These are phyloP conservation scores for Lobulomyces angularis DNA, from an alignment of 192 early-diverging fungal genomes.

Conservation along the genomic window DNA sequence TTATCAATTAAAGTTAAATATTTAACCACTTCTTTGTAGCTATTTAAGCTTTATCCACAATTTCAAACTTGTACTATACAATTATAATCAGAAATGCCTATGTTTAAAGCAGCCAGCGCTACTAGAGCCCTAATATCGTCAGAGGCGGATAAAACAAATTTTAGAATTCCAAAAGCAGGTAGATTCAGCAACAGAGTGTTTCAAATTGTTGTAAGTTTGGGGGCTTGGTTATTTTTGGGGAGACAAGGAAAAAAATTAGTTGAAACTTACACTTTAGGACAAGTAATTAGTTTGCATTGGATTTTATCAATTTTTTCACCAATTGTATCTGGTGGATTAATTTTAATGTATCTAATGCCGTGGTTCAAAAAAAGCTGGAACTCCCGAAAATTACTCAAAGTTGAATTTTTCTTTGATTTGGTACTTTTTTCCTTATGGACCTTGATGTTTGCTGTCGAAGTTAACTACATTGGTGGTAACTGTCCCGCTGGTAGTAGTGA, in stretches of 20 bases:
- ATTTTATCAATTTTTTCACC: neutral
- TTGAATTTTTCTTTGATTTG: slow-evolving; percentile 21
- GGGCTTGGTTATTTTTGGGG: slow-evolving; percentile 20
- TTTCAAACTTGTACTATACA: too few species aligned
- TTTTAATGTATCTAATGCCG: neutral
- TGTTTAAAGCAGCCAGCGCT: too few species aligned
- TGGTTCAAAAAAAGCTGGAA: neutral
- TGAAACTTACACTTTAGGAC: neutral
- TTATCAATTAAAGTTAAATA: too few species aligned
- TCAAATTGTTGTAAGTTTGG: slow-evolving; percentile 16
- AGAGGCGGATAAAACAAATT: slow-evolving; percentile 15
- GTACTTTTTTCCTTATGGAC: neutral
- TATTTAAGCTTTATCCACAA: too few species aligned
- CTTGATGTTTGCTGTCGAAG: slow-evolving; percentile 4
- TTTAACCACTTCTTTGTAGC: too few species aligned
- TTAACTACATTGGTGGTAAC: slow-evolving; percentile 9
- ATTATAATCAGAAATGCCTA: too few species aligned
- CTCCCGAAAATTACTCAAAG: slow-evolving; percentile 2
- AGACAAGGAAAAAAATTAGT: neutral
- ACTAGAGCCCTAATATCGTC: too few species aligned
- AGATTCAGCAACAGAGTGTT: slow-evolving; percentile 22
- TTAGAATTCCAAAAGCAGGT: slow-evolving; percentile 21
- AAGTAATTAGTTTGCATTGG: neutral
- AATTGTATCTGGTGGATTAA: neutral
- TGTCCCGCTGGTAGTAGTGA: slow-evolving; percentile 15